phyloP scores from a whole-genome alignment of 306 rosid species.

The Abrus pulchellus region DNA sequence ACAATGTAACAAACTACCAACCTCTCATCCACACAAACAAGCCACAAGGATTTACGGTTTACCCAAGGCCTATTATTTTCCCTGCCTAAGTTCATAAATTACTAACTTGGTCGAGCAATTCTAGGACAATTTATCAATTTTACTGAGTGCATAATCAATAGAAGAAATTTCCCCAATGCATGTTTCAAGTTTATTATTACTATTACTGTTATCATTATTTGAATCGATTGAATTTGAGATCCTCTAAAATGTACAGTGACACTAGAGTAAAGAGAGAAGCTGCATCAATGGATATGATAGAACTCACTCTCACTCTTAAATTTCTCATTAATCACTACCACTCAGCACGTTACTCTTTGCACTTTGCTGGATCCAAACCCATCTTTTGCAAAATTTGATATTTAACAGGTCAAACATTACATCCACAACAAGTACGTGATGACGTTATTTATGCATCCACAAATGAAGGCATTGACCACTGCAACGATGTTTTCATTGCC shows the following conservation, averaged over 20 bases:
- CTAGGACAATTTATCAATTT: too few relatives aligned
- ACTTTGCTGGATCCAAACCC: slow-evolving; percentile 20
- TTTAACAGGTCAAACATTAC: slow-evolving; percentile 34
- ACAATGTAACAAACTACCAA: not conserved
- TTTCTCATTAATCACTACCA: not conserved
- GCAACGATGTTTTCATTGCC: not conserved
- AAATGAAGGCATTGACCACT: slow-evolving; percentile 15
- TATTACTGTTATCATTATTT: not conserved
- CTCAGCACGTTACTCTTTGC: not conserved
- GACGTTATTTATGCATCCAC: not conserved
- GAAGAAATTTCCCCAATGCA: not conserved
- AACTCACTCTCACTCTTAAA: slow-evolving; percentile 8
- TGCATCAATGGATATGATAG: not conserved
- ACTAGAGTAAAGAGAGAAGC: not conserved
- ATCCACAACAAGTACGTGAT: slow-evolving; percentile 13
- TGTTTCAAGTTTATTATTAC: not conserved
- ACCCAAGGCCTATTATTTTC: slow-evolving; percentile 9
- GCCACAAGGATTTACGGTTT: slow-evolving; percentile 23
- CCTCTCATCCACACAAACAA: slow-evolving; percentile 2
- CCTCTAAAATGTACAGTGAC: not conserved
- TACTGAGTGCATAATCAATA: not conserved
- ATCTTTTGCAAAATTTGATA: not conserved
- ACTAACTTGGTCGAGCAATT: slow-evolving; percentile 12
- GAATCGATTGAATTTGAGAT: not conserved
- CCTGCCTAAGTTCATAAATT: slow-evolving; percentile 7